A percentile compares a stretch with the other conserved stretches of the same genome.
Conservation (phyloP, 2,329 filamentous ascomycete species). For the Diaporthe vaccinii region DNA sequence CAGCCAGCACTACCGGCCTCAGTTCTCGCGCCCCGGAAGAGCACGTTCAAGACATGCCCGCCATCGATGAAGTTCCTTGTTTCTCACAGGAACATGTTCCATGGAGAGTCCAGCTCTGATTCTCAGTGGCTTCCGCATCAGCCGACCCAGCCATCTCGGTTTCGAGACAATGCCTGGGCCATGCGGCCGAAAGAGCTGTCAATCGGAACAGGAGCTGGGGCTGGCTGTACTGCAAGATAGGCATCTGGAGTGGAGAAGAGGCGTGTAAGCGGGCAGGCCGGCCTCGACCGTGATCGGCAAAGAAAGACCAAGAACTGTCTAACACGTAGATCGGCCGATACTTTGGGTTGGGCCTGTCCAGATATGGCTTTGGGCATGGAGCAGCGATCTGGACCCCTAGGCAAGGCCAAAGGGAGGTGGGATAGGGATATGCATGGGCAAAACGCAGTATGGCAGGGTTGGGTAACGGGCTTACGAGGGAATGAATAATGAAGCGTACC, state of each 20-base stretch:
- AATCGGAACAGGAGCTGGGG: background rate
- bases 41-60: too few species aligned
- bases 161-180: background rate
- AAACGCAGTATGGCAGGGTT: background rate
- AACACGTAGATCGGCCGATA: background rate
- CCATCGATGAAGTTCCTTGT: background rate
- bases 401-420: background rate
- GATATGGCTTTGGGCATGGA: background rate
- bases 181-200: background rate
- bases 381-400: background rate
- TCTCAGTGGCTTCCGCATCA: background rate
- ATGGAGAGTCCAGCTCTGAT: background rate
- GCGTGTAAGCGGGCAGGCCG: conserved; percentile 1
- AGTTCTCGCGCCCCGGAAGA: background rate
- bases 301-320: background rate
- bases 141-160: background rate
- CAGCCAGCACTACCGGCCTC: conserved; percentile 19
- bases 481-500: background rate
- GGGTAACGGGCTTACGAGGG: background rate
- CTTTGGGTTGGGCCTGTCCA: background rate
- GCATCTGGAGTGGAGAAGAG: background rate
- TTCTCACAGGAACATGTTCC: background rate
- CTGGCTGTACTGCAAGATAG: background rate
- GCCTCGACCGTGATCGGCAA: conserved; percentile 3
- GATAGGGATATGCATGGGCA: background rate